Percentiles rank a stretch among this genome's conserved stretches.
phyloP scores from a whole-genome alignment of 23 red algal genomes.

The Cyanidiococcus yangmingshanensis region DNA sequence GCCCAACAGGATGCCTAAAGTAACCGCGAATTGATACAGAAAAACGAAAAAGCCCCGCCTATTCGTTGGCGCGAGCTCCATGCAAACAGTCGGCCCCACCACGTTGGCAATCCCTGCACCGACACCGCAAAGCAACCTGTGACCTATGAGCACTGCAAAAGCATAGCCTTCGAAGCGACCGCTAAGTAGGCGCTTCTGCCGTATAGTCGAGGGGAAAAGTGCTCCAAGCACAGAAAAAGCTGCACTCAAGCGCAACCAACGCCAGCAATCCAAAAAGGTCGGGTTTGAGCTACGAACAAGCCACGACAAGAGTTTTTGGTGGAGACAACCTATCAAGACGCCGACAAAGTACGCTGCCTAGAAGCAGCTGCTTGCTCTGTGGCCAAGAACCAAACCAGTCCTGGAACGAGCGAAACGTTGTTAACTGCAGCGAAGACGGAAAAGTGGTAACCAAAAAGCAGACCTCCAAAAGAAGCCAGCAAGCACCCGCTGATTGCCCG shows the following conservation, averaged over 20 bases:
- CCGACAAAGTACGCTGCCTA: slow-evolving; percentile 3
- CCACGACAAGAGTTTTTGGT: neutral
- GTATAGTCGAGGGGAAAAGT: neutral
- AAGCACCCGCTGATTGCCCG: too few species aligned
- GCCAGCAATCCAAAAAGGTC: neutral
- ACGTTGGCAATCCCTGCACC: slow-evolving; percentile 30
- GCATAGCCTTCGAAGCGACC: neutral
- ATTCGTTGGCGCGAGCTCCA: slow-evolving; percentile 40
- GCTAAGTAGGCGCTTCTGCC: neutral
- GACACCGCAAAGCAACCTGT: neutral
- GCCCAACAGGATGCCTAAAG: slow-evolving; percentile 35
- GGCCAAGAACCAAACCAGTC: neutral
- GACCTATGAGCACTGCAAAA: neutral
- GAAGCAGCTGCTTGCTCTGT: neutral
- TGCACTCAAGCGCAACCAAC: neutral
- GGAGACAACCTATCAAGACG: neutral
- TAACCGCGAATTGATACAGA: slow-evolving; percentile 54
- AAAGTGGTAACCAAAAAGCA: slow-evolving; percentile 17
- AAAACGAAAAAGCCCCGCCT: slow-evolving; percentile 42
- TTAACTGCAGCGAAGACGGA: neutral
- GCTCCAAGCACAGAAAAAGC: neutral
- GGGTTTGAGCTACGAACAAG: neutral
- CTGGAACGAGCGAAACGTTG: slow-evolving; percentile 5
- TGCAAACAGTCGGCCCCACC: slow-evolving; percentile 35
- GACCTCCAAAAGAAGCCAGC: neutral